Conservation (phyloP, 768 basidiomycete genomes). For the Mycena kentingensis region DNA sequence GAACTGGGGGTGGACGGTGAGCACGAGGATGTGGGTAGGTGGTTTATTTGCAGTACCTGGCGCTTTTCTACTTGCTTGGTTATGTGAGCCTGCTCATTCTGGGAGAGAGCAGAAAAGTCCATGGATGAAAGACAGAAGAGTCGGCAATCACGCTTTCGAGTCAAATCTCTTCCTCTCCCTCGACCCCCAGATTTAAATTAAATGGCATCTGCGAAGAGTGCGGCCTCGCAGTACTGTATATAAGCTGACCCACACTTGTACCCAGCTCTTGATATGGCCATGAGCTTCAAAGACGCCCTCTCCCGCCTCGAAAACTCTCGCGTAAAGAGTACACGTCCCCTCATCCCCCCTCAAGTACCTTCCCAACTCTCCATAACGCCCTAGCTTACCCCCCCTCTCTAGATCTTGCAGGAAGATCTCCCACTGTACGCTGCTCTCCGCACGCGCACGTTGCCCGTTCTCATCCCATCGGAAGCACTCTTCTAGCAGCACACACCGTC, state of each 20-base stretch:
- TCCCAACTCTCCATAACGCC: too few relatives aligned
- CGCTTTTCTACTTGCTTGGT: conserved; percentile 93
- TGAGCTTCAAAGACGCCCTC: conserved; percentile 79
- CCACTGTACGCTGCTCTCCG: conserved; percentile 59
- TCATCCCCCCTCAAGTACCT: conserved; percentile 94
- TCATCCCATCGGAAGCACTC: conserved; percentile 49
- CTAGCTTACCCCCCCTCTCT: too few relatives aligned
- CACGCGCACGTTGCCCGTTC: conserved; percentile 2
- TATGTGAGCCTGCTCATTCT: conserved; percentile 96
- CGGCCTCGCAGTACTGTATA: too few relatives aligned
- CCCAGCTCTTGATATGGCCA: conserved; percentile 59
- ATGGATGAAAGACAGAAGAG: conserved; percentile 44
- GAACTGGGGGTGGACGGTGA: conserved; percentile 61
- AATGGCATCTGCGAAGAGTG: too few relatives aligned
- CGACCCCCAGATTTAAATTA: too few relatives aligned
- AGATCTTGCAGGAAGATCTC: conserved; percentile 93
- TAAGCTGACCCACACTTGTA: too few relatives aligned
- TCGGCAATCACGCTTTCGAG: conserved; percentile 9
- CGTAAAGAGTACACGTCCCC: conserved; percentile 82
- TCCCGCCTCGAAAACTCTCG: conserved; percentile 82
- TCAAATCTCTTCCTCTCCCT: neutral
- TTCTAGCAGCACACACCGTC: conserved; percentile 84
- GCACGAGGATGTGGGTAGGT: neutral
- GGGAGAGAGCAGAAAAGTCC: conserved; percentile 91
- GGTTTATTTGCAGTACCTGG: conserved; percentile 59